phyloP scores from a whole-genome alignment of 257 asterid genomes.

The Nicotiana knightiana region DNA sequence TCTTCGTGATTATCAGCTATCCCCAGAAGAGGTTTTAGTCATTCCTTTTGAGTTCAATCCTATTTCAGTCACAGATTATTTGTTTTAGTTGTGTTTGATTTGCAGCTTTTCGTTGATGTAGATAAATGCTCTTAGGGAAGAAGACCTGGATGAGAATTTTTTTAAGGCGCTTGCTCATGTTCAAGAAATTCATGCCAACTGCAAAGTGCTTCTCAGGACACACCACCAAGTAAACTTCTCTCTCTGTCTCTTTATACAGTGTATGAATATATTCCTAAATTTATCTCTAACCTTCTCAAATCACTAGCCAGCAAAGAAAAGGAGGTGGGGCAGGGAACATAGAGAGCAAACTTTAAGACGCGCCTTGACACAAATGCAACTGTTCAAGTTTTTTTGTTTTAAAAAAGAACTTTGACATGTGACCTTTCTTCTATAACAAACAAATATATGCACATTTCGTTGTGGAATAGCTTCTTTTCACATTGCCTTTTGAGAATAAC shows the following conservation, averaged over 20 bases:
- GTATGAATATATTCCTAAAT: neutral
- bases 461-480: too few species aligned
- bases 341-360: too few species aligned
- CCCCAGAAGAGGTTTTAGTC: slow-evolving; percentile 74
- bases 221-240: slow-evolving; percentile 82
- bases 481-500: too few species aligned
- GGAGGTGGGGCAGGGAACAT: too few species aligned
- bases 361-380: too few species aligned
- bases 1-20: slow-evolving; percentile 96
- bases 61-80: neutral
- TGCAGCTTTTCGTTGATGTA: slow-evolving; percentile 23
- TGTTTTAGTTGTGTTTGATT: neutral
- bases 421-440: too few species aligned
- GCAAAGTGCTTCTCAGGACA: slow-evolving; percentile 92
- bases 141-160: slow-evolving; percentile 75
- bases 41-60: slow-evolving; percentile 11
- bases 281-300: neutral
- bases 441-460: too few species aligned
- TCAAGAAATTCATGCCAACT: slow-evolving; percentile 93
- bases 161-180: slow-evolving; percentile 98
- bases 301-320: too few species aligned
- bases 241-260: neutral
- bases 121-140: slow-evolving; percentile 90
- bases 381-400: too few species aligned
- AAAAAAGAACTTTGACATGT: too few species aligned